Conservation (phyloP, 2,329 filamentous ascomycete species). For the Pseudogymnoascus sp. region DNA sequence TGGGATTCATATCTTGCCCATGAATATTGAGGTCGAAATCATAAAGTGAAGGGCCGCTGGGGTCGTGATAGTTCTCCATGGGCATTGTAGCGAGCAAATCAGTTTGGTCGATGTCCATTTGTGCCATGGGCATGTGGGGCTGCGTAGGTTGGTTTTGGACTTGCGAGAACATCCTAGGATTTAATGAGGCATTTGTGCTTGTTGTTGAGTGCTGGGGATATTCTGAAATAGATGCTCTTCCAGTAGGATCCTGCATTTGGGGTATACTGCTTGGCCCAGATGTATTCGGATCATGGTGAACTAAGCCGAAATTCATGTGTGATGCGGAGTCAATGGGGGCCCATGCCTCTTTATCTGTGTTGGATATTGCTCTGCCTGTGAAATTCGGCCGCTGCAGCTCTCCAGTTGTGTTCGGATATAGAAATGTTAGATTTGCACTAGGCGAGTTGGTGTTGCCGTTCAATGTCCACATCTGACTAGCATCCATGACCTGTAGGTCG, state of each 20-base stretch:
- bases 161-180: not conserved
- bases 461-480: slow-evolving; percentile 52
- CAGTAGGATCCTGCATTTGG: not conserved
- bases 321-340: not conserved
- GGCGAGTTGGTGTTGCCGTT: slow-evolving; percentile 81
- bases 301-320: not conserved
- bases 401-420: slow-evolving; percentile 43
- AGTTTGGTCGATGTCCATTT: not conserved
- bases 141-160: not conserved
- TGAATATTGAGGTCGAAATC: not conserved
- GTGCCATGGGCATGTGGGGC: not conserved
- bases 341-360: not conserved
- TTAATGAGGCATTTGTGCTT: not conserved
- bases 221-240: not conserved
- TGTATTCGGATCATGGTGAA: not conserved
- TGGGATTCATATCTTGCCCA: not conserved
- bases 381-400: slow-evolving; percentile 13
- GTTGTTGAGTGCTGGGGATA: not conserved
- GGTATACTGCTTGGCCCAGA: not conserved
- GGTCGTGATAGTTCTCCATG: not conserved
- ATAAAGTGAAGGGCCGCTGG: slow-evolving; percentile 5
- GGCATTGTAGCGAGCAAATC: not conserved
- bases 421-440: slow-evolving; percentile 71
- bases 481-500: not conserved
- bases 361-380: not conserved